A percentile compares a stretch with the other conserved stretches of the same genome.
These are phyloP conservation scores for Serendipita indica DNA, from an alignment of 768 basidiomycete species.

Conservation along the genomic window DNA sequence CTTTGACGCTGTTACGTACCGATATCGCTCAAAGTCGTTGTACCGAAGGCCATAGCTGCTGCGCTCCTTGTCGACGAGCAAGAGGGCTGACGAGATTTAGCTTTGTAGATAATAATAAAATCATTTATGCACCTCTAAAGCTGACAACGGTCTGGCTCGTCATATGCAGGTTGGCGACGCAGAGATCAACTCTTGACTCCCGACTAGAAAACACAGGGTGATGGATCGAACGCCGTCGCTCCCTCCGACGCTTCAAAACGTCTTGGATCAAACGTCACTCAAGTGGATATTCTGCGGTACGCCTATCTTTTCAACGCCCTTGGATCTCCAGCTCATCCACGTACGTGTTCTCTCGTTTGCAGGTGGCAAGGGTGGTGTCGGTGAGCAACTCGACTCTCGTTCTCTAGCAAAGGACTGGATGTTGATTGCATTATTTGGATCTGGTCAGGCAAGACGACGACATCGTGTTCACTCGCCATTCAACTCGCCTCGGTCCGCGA, in stretches of 20 bases:
- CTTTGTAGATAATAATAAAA: not conserved
- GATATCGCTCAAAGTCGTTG: conserved; percentile 75
- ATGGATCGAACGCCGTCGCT: conserved; percentile 48
- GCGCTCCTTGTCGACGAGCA: conserved; percentile 75
- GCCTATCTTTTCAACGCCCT: conserved; percentile 22
- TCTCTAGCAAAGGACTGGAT: not conserved
- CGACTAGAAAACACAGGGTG: too few relatives aligned
- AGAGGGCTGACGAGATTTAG: conserved; percentile 43
- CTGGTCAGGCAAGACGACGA: conserved; percentile 82
- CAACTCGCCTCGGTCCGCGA: conserved; percentile 81
- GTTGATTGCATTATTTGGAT: not conserved
- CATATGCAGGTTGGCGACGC: not conserved
- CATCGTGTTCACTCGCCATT: conserved; percentile 94
- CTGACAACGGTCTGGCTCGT: not conserved
- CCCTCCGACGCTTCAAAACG: conserved; percentile 79
- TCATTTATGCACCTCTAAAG: conserved; percentile 2
- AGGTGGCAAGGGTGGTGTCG: conserved; percentile 99
- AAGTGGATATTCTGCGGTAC: conserved; percentile 99
- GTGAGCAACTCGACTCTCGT: conserved; percentile 32
- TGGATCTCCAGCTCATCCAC: not conserved
- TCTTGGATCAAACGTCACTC: conserved; percentile 80
- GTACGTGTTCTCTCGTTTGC: conserved; percentile 8
- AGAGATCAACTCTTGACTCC: conserved; percentile 5
- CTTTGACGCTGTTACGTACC: conserved; percentile 29
- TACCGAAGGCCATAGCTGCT: conserved; percentile 83